Evolutionary conservation across 2,329 filamentous ascomycete genomes (phyloP), one percentile per base, ranked within the genome.

Genomic region (Neoarthrinium moseri): DNA sequence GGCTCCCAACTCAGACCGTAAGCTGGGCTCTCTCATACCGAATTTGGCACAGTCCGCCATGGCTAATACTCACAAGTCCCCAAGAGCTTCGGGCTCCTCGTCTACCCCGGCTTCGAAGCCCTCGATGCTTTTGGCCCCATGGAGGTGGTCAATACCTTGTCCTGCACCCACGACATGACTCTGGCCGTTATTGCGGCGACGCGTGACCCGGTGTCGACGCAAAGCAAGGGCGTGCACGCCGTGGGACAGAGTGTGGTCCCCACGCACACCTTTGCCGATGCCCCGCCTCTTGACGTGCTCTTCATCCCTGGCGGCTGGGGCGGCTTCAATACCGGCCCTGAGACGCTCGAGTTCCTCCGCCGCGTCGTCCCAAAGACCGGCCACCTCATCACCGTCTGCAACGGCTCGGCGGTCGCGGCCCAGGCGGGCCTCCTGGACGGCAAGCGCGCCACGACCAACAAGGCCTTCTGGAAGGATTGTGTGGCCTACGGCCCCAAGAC

Each of bases 331-430:
- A 17, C 53, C 0, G 51, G 61, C 0, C 42, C 60, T 6, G 54
- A 65, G 2, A 57, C 59, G 3, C 39, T 23, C 18, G 61, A 72
- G n/a, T 82, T 73, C 50, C 60, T 82, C 33, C 53, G 52, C 4
- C 52, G 59, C 0, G 53, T 56, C 4, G 77, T 70, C 49, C 67
- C 72, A 0, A 63, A 64, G 6, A 52, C 82, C 6, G 60, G 68
- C 38, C 79, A 77, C 48, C 54, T 83, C 5, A 63, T 86, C n/a
- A 83, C 78, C 0, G 73, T 86, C 0, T 87, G 84, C 56, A 86
- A 80, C 0, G 83, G 83, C 0, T 68, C 75, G 2, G 71, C 72
- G 2, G 58, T 83, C 5, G 66, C 77, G 0, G 81, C 82, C 0
- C 63, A 69, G 18, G 67, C 81, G 0, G 82, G 81, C 0, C 56